Conservation (phyloP, 495 filamentous ascomycete species). For the Penicillium atrosanguineum region DNA sequence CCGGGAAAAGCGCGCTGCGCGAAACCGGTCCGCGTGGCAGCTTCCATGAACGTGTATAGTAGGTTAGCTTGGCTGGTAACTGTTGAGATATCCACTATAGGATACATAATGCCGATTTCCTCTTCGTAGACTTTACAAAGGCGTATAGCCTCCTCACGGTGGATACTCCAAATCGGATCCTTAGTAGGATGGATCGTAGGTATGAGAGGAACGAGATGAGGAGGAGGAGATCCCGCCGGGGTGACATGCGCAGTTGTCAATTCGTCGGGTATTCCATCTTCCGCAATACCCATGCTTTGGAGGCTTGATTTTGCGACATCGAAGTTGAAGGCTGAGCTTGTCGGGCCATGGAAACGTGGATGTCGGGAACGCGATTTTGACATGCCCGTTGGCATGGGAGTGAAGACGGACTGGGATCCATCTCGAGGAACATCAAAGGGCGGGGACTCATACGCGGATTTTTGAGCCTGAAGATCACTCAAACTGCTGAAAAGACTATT, state of each 20-base stretch:
- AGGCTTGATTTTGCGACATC: constrained; percentile 84
- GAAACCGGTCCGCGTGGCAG: constrained; percentile 56
- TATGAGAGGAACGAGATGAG: constrained; percentile 39
- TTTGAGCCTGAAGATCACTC: constrained; percentile 57
- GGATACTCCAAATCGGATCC: constrained; percentile 75
- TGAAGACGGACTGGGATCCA: constrained; percentile 36
- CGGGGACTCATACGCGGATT: constrained; percentile 34
- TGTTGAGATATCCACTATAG: constrained; percentile 67
- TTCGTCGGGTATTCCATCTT: constrained; percentile 58
- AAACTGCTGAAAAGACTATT: constrained; percentile 69
- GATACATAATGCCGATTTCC: constrained; percentile 85
- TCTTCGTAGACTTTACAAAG: constrained; percentile 75
- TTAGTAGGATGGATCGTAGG: constrained; percentile 43
- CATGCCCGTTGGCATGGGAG: constrained; percentile 31
- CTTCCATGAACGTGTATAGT: constrained; percentile 70
- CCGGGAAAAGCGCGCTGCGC: constrained; percentile 53
- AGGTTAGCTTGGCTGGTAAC: constrained; percentile 61
- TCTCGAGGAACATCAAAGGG: constrained; percentile 40
- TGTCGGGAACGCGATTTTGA: constrained; percentile 46
- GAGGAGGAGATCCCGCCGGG: constrained; percentile 52
- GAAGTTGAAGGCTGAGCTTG: constrained; percentile 80
- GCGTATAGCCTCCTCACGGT: constrained; percentile 67
- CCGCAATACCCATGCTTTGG: constrained; percentile 81
- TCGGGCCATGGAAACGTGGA: constrained; percentile 78
- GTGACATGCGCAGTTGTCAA: constrained; percentile 49